Conservation (phyloP, 139 green algal species). For the Marvania coccoides region DNA sequence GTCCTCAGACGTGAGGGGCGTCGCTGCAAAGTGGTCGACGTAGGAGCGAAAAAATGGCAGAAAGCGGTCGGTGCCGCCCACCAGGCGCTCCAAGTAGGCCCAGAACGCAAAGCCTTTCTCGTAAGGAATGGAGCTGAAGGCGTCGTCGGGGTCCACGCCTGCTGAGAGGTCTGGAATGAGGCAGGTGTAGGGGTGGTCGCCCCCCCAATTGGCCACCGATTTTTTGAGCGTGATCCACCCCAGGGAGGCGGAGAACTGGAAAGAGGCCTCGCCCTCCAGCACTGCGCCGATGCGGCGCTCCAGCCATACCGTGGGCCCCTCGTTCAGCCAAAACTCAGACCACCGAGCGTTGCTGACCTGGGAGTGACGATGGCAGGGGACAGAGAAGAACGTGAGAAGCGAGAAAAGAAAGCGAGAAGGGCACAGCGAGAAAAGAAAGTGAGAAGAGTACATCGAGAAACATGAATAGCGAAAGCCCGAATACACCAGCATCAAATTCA, state of each 20-base stretch:
- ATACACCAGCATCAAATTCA: too few species aligned
- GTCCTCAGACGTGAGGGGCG: slow-evolving; percentile 9
- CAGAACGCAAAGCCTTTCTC: slow-evolving; percentile 82
- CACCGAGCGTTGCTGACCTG: slow-evolving; percentile 80
- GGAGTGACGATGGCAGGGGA: not conserved
- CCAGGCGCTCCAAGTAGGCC: slow-evolving; percentile 67
- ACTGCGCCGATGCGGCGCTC: slow-evolving; percentile 79
- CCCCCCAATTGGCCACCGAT: slow-evolving; percentile 22
- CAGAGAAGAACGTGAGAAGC: not conserved
- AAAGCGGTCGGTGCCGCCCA: slow-evolving; percentile 58
- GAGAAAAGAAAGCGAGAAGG: not conserved
- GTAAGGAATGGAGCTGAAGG: slow-evolving; percentile 61
- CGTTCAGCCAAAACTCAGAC: slow-evolving; percentile 74
- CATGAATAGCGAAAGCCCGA: too few species aligned
- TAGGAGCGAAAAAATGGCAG: slow-evolving; percentile 58
- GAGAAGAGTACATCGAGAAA: too few species aligned
- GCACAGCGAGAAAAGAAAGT: not conserved
- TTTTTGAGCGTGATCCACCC: slow-evolving; percentile 27
- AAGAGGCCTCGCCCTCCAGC: slow-evolving; percentile 41
- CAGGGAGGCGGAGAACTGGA: slow-evolving; percentile 33
- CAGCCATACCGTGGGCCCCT: slow-evolving; percentile 73
- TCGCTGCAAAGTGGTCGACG: slow-evolving; percentile 40
- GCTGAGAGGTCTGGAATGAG: slow-evolving; percentile 48
- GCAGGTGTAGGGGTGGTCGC: slow-evolving; percentile 46
- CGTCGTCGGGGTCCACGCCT: slow-evolving; percentile 83